Conservation (phyloP, 228 moss, liverwort and hornwort genomes). For the Sphagnum magellanicum region DNA sequence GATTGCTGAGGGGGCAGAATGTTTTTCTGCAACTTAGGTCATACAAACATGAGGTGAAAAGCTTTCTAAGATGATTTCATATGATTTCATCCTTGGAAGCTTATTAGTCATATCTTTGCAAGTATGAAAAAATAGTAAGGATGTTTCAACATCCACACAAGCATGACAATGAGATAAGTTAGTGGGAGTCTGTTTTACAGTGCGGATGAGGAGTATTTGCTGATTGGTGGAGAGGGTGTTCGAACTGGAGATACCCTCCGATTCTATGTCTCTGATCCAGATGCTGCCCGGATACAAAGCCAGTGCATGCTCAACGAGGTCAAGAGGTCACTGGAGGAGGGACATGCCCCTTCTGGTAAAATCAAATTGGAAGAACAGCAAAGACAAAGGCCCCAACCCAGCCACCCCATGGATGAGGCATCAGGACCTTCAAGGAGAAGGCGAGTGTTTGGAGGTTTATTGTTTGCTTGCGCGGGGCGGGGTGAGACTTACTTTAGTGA, state of each 20-base stretch:
- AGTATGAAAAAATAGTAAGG: no score
- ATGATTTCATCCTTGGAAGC: no score
- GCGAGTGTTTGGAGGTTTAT: constrained; percentile 22
- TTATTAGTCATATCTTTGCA: no score
- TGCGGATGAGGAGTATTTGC: constrained; percentile 17
- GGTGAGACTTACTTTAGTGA: constrained; percentile 20
- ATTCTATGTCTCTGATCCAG: constrained; percentile 27
- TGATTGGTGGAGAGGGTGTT: constrained; percentile 23
- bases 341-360: background rate
- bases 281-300: constrained; percentile 15
- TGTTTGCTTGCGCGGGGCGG: constrained; percentile 25
- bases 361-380: background rate
- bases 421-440: constrained; percentile 2
- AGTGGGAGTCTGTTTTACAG: constrained; percentile 8
- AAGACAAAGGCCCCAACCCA: constrained; percentile 2
- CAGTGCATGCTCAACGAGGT: constrained; percentile 11
- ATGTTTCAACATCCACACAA: no score
- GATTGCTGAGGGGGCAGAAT: no score
- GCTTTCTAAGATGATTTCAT: no score
- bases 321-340: constrained; percentile 3
- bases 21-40: no score
- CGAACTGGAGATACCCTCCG: constrained; percentile 32
- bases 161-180: no score
- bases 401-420: background rate
- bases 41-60: no score